Percentiles rank a stretch among this genome's conserved stretches.
These are phyloP conservation scores for Rickenella mellea DNA, from an alignment of 768 basidiomycete species.

Conservation along the genomic window DNA sequence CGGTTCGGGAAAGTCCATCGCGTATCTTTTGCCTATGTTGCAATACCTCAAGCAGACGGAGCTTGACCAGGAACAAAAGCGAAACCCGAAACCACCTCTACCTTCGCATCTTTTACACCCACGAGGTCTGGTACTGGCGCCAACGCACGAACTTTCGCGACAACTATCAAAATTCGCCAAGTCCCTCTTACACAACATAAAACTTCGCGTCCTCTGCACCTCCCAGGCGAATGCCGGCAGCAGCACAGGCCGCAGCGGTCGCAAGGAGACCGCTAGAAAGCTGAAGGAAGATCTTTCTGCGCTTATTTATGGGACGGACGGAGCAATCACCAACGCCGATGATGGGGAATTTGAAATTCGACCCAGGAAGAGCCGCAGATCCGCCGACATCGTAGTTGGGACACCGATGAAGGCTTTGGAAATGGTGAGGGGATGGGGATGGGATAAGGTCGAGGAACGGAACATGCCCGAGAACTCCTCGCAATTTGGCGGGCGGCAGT, in stretches of 20 bases:
- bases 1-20: slow-evolving; percentile 86
- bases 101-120: slow-evolving; percentile 37
- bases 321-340: slow-evolving; percentile 6
- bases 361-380: slow-evolving; percentile 7
- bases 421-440: slow-evolving; percentile 43
- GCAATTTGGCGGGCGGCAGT: slow-evolving; percentile 18
- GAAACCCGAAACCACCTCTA: neutral
- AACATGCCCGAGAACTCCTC: slow-evolving; percentile 12
- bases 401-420: slow-evolving; percentile 59
- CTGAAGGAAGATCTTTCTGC: slow-evolving; percentile 28
- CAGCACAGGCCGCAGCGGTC: slow-evolving; percentile 14
- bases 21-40: slow-evolving; percentile 79
- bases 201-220: slow-evolving; percentile 66
- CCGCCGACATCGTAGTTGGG: slow-evolving; percentile 51
- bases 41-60: slow-evolving; percentile 70
- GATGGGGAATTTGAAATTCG: slow-evolving; percentile 18
- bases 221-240: slow-evolving; percentile 46
- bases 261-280: slow-evolving; percentile 32
- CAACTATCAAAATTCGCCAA: slow-evolving; percentile 75
- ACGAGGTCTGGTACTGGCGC: slow-evolving; percentile 72
- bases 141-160: slow-evolving; percentile 82
- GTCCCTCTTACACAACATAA: slow-evolving; percentile 59
- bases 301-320: slow-evolving; percentile 9
- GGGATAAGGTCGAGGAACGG: slow-evolving; percentile 31
- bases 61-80: slow-evolving; percentile 9